Conservation (phyloP, 1,284 basidiomycete species). For the Neolentinus lepideus region DNA sequence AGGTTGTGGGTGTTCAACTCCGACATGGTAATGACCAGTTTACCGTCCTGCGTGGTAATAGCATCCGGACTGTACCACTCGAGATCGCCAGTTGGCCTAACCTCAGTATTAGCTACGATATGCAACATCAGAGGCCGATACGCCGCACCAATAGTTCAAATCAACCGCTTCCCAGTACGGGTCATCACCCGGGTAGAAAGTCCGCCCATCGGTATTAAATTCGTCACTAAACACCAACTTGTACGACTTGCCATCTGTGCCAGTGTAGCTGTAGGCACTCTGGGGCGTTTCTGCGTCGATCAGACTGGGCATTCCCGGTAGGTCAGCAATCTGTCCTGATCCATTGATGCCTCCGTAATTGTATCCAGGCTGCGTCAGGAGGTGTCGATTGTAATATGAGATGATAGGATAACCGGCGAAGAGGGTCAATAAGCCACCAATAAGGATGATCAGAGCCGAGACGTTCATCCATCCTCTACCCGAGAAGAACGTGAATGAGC, state of each 20-base stretch:
- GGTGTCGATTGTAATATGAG: conserved; percentile 33
- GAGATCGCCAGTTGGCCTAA: conserved; percentile 75
- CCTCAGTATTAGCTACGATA: conserved; percentile 28
- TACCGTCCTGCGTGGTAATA: conserved; percentile 63
- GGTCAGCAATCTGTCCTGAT: conserved; percentile 61
- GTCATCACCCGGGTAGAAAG: conserved; percentile 76
- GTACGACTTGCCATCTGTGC: conserved; percentile 70
- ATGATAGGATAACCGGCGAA: conserved; percentile 82
- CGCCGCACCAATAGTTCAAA: conserved; percentile 61
- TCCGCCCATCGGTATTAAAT: conserved; percentile 74
- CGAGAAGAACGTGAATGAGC: conserved; percentile 58
- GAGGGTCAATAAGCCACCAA: conserved; percentile 54
- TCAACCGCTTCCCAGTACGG: conserved; percentile 73
- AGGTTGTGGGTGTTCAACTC: conserved; percentile 60
- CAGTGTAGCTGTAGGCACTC: conserved; percentile 33
- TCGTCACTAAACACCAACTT: conserved; percentile 90
- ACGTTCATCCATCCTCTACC: conserved; percentile 69
- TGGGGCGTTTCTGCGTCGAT: conserved; percentile 46
- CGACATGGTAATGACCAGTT: conserved; percentile 69
- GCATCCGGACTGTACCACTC: conserved; percentile 83
- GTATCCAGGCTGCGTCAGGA: conserved; percentile 37
- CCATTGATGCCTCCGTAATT: conserved; percentile 72
- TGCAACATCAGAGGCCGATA: not conserved
- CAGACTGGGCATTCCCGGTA: conserved; percentile 47
- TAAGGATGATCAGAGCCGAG: conserved; percentile 49